A percentile compares a stretch with the other conserved stretches of the same genome.
These are phyloP conservation scores for Xylaria palmicola DNA, from an alignment of 495 filamentous ascomycete genomes.

Conservation along the genomic window DNA sequence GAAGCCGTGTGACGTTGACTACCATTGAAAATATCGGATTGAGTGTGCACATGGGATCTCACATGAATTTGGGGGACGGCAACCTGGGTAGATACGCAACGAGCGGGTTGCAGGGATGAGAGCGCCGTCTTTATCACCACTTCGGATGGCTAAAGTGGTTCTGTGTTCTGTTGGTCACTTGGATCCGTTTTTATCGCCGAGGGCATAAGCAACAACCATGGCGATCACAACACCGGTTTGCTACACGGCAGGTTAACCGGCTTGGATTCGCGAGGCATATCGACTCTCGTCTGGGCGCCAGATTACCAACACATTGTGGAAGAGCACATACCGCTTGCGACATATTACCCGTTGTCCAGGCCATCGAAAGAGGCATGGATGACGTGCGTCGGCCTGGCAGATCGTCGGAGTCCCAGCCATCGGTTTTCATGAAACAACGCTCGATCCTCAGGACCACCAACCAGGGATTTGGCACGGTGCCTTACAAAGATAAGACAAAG, in stretches of 20 bases:
- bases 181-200: background rate
- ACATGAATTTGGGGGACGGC: background rate
- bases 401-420: conserved; percentile 9
- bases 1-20: conserved; percentile 6
- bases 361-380: background rate
- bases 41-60: conserved; percentile 4
- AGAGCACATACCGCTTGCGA: background rate
- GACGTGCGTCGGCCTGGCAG: conserved; percentile 6
- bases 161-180: background rate
- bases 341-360: background rate
- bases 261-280: conserved; percentile 1
- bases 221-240: conserved; percentile 3
- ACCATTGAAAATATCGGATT: background rate
- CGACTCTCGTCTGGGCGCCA: conserved; percentile 1
- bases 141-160: background rate
- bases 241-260: background rate
- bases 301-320: background rate
- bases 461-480: conserved; percentile 4
- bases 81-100: background rate
- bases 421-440: conserved; percentile 6
- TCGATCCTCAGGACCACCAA: conserved; percentile 1
- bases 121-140: background rate
- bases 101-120: background rate
- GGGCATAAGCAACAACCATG: background rate
- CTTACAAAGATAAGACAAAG: background rate